phyloP scores from a whole-genome alignment of 768 basidiomycete genomes.

The Tephrocybe sp. region DNA sequence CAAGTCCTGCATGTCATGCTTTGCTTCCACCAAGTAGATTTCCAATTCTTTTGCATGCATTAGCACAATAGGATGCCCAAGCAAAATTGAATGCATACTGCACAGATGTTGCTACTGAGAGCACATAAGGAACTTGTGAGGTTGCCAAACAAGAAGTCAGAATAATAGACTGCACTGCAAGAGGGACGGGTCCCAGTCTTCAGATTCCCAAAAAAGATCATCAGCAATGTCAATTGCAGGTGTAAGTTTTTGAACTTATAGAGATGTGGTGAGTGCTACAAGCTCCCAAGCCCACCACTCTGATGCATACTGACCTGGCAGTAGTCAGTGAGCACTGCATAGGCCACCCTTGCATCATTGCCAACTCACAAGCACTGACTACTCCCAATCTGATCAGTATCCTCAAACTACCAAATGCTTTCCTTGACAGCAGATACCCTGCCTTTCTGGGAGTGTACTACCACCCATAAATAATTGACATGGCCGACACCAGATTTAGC shows the following conservation, averaged over 20 bases:
- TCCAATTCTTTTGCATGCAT: constrained; percentile 12
- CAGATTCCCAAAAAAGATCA: not conserved
- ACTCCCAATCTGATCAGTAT: constrained; percentile 72
- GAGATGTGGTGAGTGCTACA: constrained; percentile 52
- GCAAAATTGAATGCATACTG: constrained; percentile 83
- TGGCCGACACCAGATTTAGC: constrained; percentile 75
- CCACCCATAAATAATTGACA: too few relatives aligned
- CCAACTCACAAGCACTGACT: constrained; percentile 73
- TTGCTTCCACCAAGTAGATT: constrained; percentile 14
- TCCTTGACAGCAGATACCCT: constrained; percentile 72
- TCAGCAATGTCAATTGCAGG: not conserved
- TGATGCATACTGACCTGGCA: constrained; percentile 66
- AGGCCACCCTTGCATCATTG: not conserved
- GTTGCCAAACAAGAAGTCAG: constrained; percentile 68
- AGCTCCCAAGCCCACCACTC: constrained; percentile 99
- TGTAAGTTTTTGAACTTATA: constrained; percentile 29
- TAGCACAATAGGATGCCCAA: constrained; percentile 59
- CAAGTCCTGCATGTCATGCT: constrained; percentile 10
- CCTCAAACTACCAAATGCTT: constrained; percentile 65
- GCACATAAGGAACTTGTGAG: constrained; percentile 79
- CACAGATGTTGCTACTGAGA: too few relatives aligned
- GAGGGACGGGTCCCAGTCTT: constrained; percentile 72
- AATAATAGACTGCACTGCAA: constrained; percentile 89
- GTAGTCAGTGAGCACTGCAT: not conserved
- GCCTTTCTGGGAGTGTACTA: constrained; percentile 65